Conservation (phyloP, 805 yeast genomes). For the Starmerella sp. region DNA sequence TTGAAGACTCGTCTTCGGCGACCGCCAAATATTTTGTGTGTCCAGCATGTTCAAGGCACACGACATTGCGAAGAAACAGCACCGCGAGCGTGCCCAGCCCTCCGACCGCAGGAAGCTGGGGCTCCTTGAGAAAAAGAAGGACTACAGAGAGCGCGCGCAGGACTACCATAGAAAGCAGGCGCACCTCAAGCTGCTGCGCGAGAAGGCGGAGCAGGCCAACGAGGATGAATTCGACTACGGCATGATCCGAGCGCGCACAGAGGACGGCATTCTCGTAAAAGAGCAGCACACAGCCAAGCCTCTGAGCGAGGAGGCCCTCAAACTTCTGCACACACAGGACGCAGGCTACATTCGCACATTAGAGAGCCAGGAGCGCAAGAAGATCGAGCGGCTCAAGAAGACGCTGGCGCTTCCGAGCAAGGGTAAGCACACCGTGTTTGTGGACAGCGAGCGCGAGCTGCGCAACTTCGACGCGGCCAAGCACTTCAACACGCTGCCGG, state of each 20-base stretch:
- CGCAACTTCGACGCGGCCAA: slow-evolving; percentile 50
- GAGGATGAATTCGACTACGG: slow-evolving; percentile 96
- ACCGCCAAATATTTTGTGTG: neutral
- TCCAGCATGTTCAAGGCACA: slow-evolving; percentile 35
- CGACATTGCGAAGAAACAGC: slow-evolving; percentile 91
- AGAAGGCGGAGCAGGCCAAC: slow-evolving; percentile 62
- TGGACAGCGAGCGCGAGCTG: slow-evolving; percentile 49
- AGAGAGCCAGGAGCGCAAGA: slow-evolving; percentile 54
- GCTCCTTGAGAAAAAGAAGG: slow-evolving; percentile 84
- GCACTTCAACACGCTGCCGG: slow-evolving; percentile 59
- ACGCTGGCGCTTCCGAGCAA: slow-evolving; percentile 31
- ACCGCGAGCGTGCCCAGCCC: slow-evolving; percentile 85
- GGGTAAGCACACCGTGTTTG: slow-evolving; percentile 80
- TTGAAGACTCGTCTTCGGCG: neutral
- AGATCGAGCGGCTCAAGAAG: slow-evolving; percentile 46
- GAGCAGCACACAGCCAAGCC: slow-evolving; percentile 35
- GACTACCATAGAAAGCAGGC: slow-evolving; percentile 51
- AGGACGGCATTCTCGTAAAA: slow-evolving; percentile 56
- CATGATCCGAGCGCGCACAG: slow-evolving; percentile 67
- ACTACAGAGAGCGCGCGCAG: slow-evolving; percentile 56
- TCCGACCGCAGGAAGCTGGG: slow-evolving; percentile 64
- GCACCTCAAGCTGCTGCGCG: slow-evolving; percentile 54
- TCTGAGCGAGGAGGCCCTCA: slow-evolving; percentile 61
- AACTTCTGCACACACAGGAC: slow-evolving; percentile 83
- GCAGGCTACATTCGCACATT: slow-evolving; percentile 71